phyloP scores from a whole-genome alignment of 2,329 filamentous ascomycete species.

The Sphaceloma murrayae region DNA sequence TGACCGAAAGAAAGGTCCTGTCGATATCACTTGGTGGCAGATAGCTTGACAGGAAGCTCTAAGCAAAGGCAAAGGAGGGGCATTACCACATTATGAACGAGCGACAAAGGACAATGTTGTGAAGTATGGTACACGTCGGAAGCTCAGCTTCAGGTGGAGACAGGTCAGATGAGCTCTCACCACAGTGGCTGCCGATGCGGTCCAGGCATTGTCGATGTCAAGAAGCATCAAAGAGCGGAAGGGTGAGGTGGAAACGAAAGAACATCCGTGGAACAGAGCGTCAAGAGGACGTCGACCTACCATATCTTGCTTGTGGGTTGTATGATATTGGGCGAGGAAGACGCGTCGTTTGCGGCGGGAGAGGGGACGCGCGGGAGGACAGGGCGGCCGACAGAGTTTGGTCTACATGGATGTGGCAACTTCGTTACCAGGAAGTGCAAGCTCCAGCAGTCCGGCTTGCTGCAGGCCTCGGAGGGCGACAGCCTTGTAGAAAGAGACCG shows the following conservation, averaged over 20 bases:
- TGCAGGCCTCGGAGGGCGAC: neutral
- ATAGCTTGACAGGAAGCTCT: too few species aligned
- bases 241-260: constrained; percentile 12
- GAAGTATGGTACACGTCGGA: constrained; percentile 9
- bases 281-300: constrained; percentile 7
- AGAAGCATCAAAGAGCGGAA: constrained; percentile 1
- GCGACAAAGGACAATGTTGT: neutral
- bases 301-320: constrained; percentile 2
- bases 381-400: constrained; percentile 7
- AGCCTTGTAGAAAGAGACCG: neutral
- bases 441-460: neutral
- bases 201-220: neutral
- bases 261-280: constrained; percentile 7
- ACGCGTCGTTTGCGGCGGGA: neutral
- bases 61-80: constrained; percentile 1
- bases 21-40: neutral
- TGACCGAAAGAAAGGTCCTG: too few species aligned
- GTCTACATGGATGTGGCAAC: constrained; percentile 3
- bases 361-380: constrained; percentile 3
- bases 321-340: neutral
- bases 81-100: constrained; percentile 6
- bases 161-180: constrained; percentile 6
- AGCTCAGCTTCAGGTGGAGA: constrained; percentile 2
- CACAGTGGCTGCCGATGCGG: constrained; percentile 1
- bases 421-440: constrained; percentile 8